Conservation (phyloP, 495 filamentous ascomycete genomes). For the Collariella sp. region DNA sequence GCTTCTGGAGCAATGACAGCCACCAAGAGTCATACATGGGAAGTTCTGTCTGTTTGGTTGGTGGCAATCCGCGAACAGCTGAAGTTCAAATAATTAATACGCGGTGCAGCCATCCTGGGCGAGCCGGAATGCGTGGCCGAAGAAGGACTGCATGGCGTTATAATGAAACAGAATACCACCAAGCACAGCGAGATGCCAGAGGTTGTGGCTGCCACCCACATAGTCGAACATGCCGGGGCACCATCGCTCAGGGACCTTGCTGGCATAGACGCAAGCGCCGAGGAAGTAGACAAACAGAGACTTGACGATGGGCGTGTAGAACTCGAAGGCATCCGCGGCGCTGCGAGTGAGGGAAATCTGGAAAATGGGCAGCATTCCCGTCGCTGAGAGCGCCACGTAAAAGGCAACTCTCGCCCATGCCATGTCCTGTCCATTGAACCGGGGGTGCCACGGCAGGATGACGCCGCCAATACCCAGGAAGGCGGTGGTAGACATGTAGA, state of each 20-base stretch:
- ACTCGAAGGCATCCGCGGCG: conserved; percentile 62
- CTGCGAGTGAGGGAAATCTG: conserved; percentile 75
- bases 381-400: conserved; percentile 80
- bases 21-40: not conserved
- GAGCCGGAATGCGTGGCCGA: conserved; percentile 70
- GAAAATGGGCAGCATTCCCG: conserved; percentile 79
- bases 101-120: conserved; percentile 46
- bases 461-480: conserved; percentile 77
- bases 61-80: not conserved
- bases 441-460: conserved; percentile 92
- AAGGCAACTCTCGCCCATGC: conserved; percentile 86
- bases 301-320: conserved; percentile 85
- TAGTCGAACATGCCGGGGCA: conserved; percentile 90
- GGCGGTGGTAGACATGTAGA: conserved; percentile 77
- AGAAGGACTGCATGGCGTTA: conserved; percentile 90
- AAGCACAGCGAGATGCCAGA: conserved; percentile 94
- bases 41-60: not conserved
- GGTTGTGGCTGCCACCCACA: conserved; percentile 86
- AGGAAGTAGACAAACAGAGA: conserved; percentile 75
- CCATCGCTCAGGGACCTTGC: conserved; percentile 89
- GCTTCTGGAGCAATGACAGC: not conserved
- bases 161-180: conserved; percentile 98
- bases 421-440: conserved; percentile 89
- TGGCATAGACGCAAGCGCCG: conserved; percentile 85
- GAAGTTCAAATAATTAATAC: conserved; percentile 23